Evolutionary conservation across 2,329 filamentous ascomycete species (phyloP), one percentile per base, ranked within the genome.

Genomic region (Exutisphaerella laricina): DNA sequence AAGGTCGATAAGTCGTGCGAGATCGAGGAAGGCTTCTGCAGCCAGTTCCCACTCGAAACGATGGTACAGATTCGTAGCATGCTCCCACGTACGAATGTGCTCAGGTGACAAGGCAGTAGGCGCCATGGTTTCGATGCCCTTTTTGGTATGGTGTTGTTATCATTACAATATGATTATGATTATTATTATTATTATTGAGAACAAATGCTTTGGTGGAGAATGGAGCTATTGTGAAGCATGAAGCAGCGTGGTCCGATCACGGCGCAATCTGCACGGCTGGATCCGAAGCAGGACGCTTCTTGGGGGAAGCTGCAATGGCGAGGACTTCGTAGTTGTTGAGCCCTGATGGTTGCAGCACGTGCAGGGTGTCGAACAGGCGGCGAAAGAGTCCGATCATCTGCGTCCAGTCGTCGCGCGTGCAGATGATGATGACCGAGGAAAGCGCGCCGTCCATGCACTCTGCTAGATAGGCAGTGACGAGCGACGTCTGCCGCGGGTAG

Each of bases 401-500:
- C 5, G 45, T 47, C 67, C 67, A 71, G 43, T 74, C 70, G 9
- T 59, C 60, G 18, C 56, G 55, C 17, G 68, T 69, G 0, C 69
- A 68, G 13, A 70, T 56, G 65, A 70, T 71, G 3, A 72, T 47
- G 12, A 72, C 54, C 7, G 43, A 57, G 36, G 62, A 49, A 9
- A 71, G 57, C 1, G 39, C 46, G 9, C 51, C 57, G 9, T 50
- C 33, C 0, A 59, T 58, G 51, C 58, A 58, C n/a, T 46, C 39
- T 3, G 65, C 52, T 20, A 77, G 31, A 47, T 78, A 77, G 42
- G 62, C 63, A 2, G 48, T 49, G 9, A 77, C 49, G 8, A 78
- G 56, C 3, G 57, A 64, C 3, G 70, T 64, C n/a, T 70, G 61
- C 10, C 72, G 67, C 1, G 74, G 74, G 51, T 77, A 78, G 18